Evolutionary conservation across 768 basidiomycete genomes (phyloP).

Genomic region (Termitomyces sp.): DNA sequence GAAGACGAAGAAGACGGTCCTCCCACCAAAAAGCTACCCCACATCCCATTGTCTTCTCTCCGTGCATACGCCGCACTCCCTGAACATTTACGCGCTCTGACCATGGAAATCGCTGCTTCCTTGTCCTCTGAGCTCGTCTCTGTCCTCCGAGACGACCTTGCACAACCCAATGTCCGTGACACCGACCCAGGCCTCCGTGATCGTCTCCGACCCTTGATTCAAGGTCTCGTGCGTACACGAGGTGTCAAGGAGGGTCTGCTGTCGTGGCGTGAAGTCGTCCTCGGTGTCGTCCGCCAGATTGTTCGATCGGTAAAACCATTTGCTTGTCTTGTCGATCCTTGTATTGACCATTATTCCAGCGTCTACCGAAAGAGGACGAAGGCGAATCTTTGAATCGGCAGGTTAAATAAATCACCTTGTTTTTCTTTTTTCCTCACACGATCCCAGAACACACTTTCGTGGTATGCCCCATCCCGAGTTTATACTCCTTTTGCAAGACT

Average conservation of each 20-base stretch:
- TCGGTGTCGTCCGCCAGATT: conserved; percentile 54
- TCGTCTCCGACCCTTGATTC: conserved; percentile 65
- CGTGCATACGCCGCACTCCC: conserved; percentile 76
- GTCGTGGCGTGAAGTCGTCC: conserved; percentile 68
- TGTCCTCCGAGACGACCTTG: conserved; percentile 63
- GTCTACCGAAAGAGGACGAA: conserved; percentile 29
- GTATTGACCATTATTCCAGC: background rate
- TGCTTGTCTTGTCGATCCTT: conserved; percentile 4
- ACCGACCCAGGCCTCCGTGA: conserved; percentile 50
- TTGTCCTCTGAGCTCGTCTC: conserved; percentile 77
- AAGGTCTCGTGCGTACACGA: conserved; percentile 72
- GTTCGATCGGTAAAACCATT: conserved; percentile 54
- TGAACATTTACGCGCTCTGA: conserved; percentile 62
- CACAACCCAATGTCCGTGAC: conserved; percentile 39
- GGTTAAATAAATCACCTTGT: background rate
- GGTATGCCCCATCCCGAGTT: conserved; percentile 70
- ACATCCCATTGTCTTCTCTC: conserved; percentile 63
- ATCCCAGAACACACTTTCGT: conserved; percentile 52
- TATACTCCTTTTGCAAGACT: conserved; percentile 49
- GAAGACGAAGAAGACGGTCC: conserved; percentile 1
- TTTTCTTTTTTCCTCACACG: conserved; percentile 23
- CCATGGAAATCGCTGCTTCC: conserved; percentile 71
- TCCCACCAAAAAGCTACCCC: conserved; percentile 15
- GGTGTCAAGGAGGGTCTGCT: conserved; percentile 65
- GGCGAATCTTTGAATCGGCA: background rate